Conservation (phyloP, 805 yeast species). For the Candida ipomoeae region DNA sequence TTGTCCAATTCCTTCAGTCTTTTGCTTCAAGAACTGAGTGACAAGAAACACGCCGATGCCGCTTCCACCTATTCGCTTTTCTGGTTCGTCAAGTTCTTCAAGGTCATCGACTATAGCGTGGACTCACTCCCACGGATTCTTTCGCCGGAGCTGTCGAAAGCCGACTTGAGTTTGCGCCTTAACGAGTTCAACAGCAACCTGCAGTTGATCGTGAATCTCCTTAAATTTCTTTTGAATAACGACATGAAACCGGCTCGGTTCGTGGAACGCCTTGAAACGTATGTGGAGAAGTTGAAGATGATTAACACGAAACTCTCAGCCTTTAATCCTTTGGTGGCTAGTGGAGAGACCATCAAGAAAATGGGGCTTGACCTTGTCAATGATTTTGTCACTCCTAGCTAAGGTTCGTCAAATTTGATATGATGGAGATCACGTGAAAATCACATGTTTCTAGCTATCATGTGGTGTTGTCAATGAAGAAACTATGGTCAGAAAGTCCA, state of each 20-base stretch:
- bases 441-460: too few relatives aligned
- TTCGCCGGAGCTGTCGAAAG: slow-evolving; percentile 6
- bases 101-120: slow-evolving; percentile 31
- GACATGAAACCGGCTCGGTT: slow-evolving; percentile 10
- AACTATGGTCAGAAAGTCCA: too few relatives aligned
- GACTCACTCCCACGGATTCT: slow-evolving; percentile 21
- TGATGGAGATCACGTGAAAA: too few relatives aligned
- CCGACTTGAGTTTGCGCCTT: slow-evolving; percentile 22
- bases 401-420: too few relatives aligned
- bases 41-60: slow-evolving; percentile 15
- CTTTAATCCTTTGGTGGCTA: slow-evolving; percentile 19
- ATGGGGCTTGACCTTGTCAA: slow-evolving; percentile 5
- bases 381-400: neutral
- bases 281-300: slow-evolving; percentile 11
- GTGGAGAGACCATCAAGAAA: slow-evolving; percentile 9
- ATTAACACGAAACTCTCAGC: slow-evolving; percentile 18
- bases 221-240: slow-evolving; percentile 22
- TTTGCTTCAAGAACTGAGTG: slow-evolving; percentile 20
- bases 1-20: slow-evolving; percentile 37
- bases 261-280: slow-evolving; percentile 8
- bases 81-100: slow-evolving; percentile 35
- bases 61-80: slow-evolving; percentile 22
- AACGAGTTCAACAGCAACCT: slow-evolving; percentile 32
- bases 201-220: slow-evolving; percentile 30
- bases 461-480: too few relatives aligned